These are phyloP conservation scores for Dioscorea zingiberensis DNA, from an alignment of 106 monocot species.

Conservation along the genomic window DNA sequence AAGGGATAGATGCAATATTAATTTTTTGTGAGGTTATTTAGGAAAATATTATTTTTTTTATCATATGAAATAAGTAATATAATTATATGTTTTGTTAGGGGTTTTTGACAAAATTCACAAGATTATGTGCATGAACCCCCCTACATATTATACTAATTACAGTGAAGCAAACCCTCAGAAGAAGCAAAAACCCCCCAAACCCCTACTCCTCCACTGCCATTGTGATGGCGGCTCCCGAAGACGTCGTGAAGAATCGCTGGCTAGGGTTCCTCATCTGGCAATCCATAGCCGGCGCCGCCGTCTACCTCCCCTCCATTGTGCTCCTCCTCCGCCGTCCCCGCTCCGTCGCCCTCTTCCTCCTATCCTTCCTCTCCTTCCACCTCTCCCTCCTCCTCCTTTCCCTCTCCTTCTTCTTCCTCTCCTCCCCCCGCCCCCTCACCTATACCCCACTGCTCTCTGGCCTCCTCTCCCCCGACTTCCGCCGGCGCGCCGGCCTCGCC, in stretches of 20 bases:
- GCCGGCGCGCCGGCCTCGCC: conserved; percentile 17
- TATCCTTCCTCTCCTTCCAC: conserved; percentile 18
- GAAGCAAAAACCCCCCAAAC: not conserved
- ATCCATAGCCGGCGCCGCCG: conserved; percentile 31
- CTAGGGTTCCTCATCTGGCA: conserved; percentile 88
- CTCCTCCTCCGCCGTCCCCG: conserved; percentile 11
- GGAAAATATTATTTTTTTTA: no score
- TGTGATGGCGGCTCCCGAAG: conserved; percentile 7
- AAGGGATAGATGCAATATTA: no score
- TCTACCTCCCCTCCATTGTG: conserved; percentile 31
- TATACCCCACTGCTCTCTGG: conserved; percentile 22
- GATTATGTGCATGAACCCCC: no score
- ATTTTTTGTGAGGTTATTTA: no score
- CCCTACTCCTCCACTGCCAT: conserved; percentile 8
- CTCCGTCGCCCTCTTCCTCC: conserved; percentile 11
- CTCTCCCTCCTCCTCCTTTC: conserved; percentile 28
- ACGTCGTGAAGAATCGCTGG: conserved; percentile 58
- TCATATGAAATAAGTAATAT: no score
- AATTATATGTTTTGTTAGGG: no score
- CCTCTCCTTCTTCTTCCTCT: conserved; percentile 25
- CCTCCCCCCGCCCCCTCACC: conserved; percentile 29
- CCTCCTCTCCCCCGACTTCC: conserved; percentile 13
- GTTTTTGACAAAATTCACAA: no score
- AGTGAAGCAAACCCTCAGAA: no score
- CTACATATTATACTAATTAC: no score